Conservation (phyloP, 2,329 filamentous ascomycete genomes). For the Ceratocystis colombiana region DNA sequence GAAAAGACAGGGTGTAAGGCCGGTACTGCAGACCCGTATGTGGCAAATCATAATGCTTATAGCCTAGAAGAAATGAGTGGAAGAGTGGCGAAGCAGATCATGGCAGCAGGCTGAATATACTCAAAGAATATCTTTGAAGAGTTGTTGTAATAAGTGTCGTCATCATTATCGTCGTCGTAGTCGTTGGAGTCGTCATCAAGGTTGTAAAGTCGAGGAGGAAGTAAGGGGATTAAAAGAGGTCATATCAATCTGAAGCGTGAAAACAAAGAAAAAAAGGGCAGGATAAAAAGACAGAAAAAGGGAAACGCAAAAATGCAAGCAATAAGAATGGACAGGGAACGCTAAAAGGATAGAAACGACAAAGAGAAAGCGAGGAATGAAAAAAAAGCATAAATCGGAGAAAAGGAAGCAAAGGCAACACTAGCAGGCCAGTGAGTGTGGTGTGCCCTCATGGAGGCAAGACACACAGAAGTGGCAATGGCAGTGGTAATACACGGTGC, state of each 20-base stretch:
- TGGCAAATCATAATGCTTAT: not conserved
- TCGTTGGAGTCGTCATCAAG: slow-evolving; percentile 12
- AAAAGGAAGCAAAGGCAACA: too few species aligned
- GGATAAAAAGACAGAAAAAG: slow-evolving; percentile 9
- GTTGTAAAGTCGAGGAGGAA: slow-evolving; percentile 10
- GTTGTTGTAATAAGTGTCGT: slow-evolving; percentile 16
- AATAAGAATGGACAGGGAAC: not conserved
- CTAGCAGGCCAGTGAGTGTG: not conserved
- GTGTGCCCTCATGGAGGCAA: not conserved
- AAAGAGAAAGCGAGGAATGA: not conserved
- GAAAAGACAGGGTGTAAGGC: not conserved
- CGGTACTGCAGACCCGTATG: not conserved
- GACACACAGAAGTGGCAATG: slow-evolving; percentile 2
- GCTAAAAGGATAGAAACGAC: not conserved
- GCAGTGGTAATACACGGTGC: slow-evolving; percentile 9
- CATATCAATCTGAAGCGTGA: slow-evolving; percentile 13
- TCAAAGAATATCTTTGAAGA: not conserved
- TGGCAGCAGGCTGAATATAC: not conserved
- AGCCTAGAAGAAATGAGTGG: not conserved
- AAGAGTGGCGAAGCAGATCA: not conserved
- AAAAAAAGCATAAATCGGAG: not conserved
- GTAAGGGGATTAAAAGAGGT: slow-evolving; percentile 2
- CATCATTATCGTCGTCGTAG: slow-evolving; percentile 14
- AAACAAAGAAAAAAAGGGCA: slow-evolving; percentile 26
- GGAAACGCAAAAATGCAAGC: not conserved